Evolutionary conservation across 176 grass and related monocot genomes (phyloP), one percentile per base, ranked within the genome.

Genomic region (Carex parvula): DNA sequence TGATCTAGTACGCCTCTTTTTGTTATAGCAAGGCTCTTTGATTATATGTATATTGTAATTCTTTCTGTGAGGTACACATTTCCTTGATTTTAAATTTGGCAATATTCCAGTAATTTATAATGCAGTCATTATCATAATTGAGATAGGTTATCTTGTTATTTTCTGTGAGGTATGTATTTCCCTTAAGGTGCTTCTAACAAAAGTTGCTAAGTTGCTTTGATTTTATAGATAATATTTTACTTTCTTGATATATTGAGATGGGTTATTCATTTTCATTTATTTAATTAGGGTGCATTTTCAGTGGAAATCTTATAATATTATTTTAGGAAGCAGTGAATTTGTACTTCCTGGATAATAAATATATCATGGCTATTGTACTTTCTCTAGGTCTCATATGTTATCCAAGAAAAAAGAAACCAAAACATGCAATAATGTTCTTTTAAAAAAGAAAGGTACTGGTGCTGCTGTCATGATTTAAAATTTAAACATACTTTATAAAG

Each of bases 401-500:
- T 21, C 59, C n/a, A 35, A 39, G 37, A 39, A 39, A 39, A 39
- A 39, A 39, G 37, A 39, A 39, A 39, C 37, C 4, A 39, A 39
- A 39, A 39, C 37, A 39, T 39, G 37, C 37, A 39, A 67, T 67
- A 15, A 33, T 64, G 21, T 37, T 48, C 57, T 18, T 59, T 57
- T 44, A 44, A 4, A 9, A 64, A 68, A 17, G 20, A 41, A n/a
- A n/a, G 35, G 68, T 46, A 8, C 8, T 71, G 18, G n/a, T 21
- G 1, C 37, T 71, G 68, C 15, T 71, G 2, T 71, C 26, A 44
- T n/a, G 33, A 44, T 46, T 71, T 71, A 46, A 10, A 16, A n/a
- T 11, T 59, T 20, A 71, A 13, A 65, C 33, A 41, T 70, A 70
- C 67, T 70, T 70, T 10, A 71, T 71, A 71, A 44, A 71, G 68